Evolutionary conservation across 129 eudicot genomes (phyloP).

Genomic region (Heracleum sosnowskyi): DNA sequence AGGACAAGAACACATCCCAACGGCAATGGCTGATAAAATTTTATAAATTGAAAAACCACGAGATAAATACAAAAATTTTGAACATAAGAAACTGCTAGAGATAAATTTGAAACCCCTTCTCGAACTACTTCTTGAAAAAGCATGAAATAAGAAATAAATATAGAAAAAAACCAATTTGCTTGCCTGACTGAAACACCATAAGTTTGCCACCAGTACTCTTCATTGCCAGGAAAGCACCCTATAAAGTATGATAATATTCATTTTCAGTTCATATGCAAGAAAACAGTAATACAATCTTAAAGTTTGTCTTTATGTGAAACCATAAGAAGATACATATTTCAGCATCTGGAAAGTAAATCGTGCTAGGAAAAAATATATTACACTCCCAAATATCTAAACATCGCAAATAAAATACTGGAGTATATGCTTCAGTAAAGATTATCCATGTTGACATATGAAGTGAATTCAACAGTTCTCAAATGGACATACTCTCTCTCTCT

Average conservation of each 20-base stretch:
- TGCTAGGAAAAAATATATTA: neutral
- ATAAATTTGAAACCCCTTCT: neutral
- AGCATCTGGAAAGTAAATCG: neutral
- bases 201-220: slow-evolving; percentile 96
- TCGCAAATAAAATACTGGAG: neutral
- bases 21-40: neutral
- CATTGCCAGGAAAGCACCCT: slow-evolving; percentile 99
- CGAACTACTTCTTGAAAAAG: neutral
- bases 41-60: neutral
- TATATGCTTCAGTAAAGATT: neutral
- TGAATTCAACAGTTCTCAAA: no score
- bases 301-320: neutral
- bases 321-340: neutral
- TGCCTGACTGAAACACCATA: slow-evolving; percentile 90
- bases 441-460: neutral
- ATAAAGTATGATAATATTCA: slow-evolving; percentile 10
- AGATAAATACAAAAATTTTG: neutral
- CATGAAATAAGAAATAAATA: neutral
- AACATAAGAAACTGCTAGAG: neutral
- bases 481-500: neutral
- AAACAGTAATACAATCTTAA: neutral
- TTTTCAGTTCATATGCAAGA: neutral
- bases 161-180: slow-evolving; percentile 15
- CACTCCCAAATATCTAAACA: neutral
- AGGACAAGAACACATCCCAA: neutral